Evolutionary conservation across 495 filamentous ascomycete species (phyloP).

Genomic region (Pseudoneurospora amorphoporcata): DNA sequence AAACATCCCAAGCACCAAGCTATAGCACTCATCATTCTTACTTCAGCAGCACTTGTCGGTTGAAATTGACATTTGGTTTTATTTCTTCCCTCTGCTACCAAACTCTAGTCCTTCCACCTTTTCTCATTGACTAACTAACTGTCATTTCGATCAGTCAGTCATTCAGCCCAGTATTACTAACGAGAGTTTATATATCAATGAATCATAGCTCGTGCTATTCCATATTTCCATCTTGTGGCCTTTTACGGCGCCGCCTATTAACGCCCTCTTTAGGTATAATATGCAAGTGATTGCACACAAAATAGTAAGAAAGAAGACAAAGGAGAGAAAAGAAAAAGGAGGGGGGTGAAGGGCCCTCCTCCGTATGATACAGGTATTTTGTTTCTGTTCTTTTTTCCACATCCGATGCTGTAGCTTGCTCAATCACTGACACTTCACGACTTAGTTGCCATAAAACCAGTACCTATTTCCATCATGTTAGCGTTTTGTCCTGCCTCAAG

Average conservation of each 20-base stretch:
- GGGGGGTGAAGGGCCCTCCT: background rate
- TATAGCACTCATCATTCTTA: background rate
- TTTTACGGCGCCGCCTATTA: background rate
- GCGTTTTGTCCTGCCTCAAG: background rate
- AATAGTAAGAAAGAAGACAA: background rate
- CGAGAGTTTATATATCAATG: background rate
- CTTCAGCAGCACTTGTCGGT: background rate
- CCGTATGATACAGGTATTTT: conserved; percentile 9
- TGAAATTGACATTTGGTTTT: background rate
- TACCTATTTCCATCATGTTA: conserved; percentile 21
- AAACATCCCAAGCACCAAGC: background rate
- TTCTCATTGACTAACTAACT: background rate
- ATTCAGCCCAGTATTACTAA: background rate
- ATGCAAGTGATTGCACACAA: background rate
- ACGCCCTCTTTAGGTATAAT: background rate
- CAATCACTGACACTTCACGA: background rate
- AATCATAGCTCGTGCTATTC: background rate
- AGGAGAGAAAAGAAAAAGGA: conserved; percentile 4
- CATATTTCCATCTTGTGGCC: background rate
- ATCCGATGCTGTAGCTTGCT: background rate
- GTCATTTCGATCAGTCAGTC: background rate
- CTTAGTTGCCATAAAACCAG: conserved; percentile 27
- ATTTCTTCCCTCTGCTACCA: background rate
- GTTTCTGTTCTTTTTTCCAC: background rate
- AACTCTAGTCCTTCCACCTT: background rate